phyloP scores from a whole-genome alignment of 208 protist genomes.

The Perkinsela sp. region DNA sequence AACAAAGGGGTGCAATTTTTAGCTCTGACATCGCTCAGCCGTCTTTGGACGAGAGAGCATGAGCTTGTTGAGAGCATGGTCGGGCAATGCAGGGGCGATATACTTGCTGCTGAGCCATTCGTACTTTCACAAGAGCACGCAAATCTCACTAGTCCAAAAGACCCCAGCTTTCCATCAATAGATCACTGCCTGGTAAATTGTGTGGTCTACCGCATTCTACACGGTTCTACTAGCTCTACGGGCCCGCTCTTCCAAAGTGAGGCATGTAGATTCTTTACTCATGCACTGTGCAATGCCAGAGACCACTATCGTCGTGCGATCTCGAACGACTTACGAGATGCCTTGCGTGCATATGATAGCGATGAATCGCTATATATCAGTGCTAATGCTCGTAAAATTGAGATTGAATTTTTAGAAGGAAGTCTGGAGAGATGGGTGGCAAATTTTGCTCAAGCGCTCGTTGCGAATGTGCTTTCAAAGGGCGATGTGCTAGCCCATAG shows the following conservation, averaged over 20 bases:
- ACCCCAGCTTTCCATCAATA: too few species aligned
- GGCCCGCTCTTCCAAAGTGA: too few species aligned
- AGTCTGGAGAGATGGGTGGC: too few species aligned
- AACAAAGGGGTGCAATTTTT: neutral
- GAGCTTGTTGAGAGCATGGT: neutral
- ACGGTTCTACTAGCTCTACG: neutral
- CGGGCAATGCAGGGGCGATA: neutral
- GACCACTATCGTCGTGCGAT: too few species aligned
- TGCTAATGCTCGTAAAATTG: too few species aligned
- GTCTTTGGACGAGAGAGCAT: neutral
- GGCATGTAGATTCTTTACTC: too few species aligned
- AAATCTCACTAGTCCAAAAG: too few species aligned
- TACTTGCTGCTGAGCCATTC: neutral
- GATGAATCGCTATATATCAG: too few species aligned
- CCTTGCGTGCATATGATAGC: too few species aligned
- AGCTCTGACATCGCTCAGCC: neutral
- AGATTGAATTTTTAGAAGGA: too few species aligned
- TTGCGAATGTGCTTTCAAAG: neutral
- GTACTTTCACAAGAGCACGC: neutral
- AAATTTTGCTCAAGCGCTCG: neutral
- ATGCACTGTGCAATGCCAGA: too few species aligned
- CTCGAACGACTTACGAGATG: too few species aligned
- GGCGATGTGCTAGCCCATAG: neutral
- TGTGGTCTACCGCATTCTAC: neutral
- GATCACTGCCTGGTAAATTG: neutral